phyloP scores from a whole-genome alignment of 2,329 filamentous ascomycete species.

The Bisporella sp. region DNA sequence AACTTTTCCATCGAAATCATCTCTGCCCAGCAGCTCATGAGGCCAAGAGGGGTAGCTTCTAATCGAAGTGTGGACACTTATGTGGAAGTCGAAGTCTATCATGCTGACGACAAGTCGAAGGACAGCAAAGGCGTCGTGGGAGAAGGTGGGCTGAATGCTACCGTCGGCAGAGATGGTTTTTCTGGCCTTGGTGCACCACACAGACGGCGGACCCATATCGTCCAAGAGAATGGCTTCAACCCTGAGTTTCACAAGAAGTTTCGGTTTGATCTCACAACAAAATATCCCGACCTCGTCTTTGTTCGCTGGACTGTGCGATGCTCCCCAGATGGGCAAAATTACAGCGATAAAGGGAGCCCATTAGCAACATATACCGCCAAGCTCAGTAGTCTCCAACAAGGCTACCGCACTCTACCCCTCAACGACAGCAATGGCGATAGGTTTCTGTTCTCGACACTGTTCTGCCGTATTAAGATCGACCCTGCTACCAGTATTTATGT shows the following conservation, averaged over 20 bases:
- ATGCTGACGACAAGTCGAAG: constrained; percentile 88
- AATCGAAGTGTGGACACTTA: constrained; percentile 83
- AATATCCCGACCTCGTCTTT: constrained; percentile 88
- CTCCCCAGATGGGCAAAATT: constrained; percentile 66
- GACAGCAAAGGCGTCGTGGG: constrained; percentile 67
- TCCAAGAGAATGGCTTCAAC: constrained; percentile 88
- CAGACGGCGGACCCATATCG: constrained; percentile 71
- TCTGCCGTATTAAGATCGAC: constrained; percentile 74
- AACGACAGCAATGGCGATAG: constrained; percentile 85
- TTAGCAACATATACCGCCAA: constrained; percentile 91
- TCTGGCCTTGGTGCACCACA: constrained; percentile 66
- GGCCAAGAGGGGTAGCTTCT: constrained; percentile 64
- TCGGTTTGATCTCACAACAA: constrained; percentile 80
- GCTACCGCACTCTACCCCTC: constrained; percentile 86
- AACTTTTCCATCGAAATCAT: constrained; percentile 82
- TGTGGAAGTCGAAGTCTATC: constrained; percentile 89
- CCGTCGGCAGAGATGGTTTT: constrained; percentile 55
- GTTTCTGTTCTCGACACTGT: constrained; percentile 90
- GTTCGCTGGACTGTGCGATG: constrained; percentile 90
- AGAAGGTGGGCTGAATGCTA: constrained; percentile 54
- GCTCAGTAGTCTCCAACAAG: constrained; percentile 79
- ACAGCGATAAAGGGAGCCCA: constrained; percentile 55
- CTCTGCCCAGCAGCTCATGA: constrained; percentile 90
- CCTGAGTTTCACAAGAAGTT: constrained; percentile 78
- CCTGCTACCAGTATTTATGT: constrained; percentile 51